Base-by-base conservation (phyloP, 2,329 filamentous ascomycete species). In the Dactylellina drechsleri region DNA sequence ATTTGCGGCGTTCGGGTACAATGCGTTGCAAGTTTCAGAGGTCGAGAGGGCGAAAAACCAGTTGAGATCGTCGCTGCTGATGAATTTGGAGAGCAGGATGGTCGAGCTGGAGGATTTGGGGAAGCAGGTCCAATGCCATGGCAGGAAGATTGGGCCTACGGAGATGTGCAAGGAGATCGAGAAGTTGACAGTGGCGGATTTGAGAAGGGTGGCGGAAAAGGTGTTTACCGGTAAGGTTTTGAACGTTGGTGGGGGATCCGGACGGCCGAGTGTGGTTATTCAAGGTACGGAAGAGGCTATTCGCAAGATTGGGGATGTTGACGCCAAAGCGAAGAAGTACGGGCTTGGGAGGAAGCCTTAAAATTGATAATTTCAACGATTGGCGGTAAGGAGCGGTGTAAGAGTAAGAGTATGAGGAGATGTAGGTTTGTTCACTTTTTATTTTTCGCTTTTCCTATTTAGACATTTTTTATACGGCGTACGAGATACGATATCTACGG, bases 11-110 rank as follows among this genome's bases (percentile, higher is more conserved):
- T 71, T 49, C 0, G 93, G 93, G 28, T 92, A 90, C 81, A 85
- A 87, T 0, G 86, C 90, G 1, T 85, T 99, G 8, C 88, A 90
- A 78, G 83, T 88, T 1, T 86, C 85, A 41, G 95, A 99, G 83
- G 94, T 99, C 70, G 88, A 89, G 80, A 90, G 95, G 58, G 95
- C 95, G 16, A 99, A 99, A 87, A 99, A 99, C 82, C 95, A 99
- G 84, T 88, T 99, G 15, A 89, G 93, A 49, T 93, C 90, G 13
- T 91, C 89, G 68, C 85, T 99, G 47, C 87, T 99, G 58, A 99
- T 99, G 95, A 99, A 99, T 83, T 88, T 99, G 28, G 95, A 99
- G 84, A 93, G 89, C 78, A 87, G 95, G 74, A 97, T 99, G 93
- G 93, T 99, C 8, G 95, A 98, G 84, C 87, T 99, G 5, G 95